Evolutionary conservation across 345 rosid species (phyloP).

Genomic region (Erodium maritimum): DNA sequence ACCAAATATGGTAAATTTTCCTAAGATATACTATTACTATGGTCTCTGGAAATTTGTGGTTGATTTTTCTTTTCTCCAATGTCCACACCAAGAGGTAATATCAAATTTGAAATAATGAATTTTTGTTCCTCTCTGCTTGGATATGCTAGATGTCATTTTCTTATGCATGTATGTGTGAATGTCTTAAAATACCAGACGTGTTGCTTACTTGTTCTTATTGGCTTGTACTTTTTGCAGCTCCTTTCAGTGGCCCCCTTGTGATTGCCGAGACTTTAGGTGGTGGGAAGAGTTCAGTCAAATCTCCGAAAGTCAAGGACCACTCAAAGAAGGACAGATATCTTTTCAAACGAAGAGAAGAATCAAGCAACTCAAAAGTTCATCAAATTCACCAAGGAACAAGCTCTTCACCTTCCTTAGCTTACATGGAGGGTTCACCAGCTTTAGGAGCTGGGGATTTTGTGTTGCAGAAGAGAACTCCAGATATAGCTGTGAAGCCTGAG

Average conservation of each 20-base stretch:
- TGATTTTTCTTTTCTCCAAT: too few relatives aligned
- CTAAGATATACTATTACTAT: too few relatives aligned
- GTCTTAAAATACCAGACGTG: not conserved
- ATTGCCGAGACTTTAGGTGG: conserved; percentile 71
- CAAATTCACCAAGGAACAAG: conserved; percentile 30
- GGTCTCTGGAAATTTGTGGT: too few relatives aligned
- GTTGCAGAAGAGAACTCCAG: conserved; percentile 53
- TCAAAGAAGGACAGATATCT: conserved; percentile 69
- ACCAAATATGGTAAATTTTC: too few relatives aligned
- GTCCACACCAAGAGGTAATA: too few relatives aligned
- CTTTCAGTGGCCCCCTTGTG: conserved; percentile 90
- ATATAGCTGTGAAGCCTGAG: conserved; percentile 11
- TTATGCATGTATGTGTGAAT: not conserved
- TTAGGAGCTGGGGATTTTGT: conserved; percentile 43
- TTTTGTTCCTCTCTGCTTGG: not conserved
- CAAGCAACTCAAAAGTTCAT: conserved; percentile 19
- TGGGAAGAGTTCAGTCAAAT: conserved; percentile 46
- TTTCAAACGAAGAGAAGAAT: conserved; percentile 71
- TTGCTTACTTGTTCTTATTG: conserved; percentile 8
- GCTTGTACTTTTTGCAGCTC: conserved; percentile 43
- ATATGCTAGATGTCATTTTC: not conserved
- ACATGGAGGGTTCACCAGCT: conserved; percentile 29
- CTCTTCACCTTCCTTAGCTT: conserved; percentile 21
- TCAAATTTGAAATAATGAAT: not conserved
- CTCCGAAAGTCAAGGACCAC: conserved; percentile 62